Evolutionary conservation across 495 filamentous ascomycete species (phyloP).

Genomic region (Annulohypoxylon nitens): DNA sequence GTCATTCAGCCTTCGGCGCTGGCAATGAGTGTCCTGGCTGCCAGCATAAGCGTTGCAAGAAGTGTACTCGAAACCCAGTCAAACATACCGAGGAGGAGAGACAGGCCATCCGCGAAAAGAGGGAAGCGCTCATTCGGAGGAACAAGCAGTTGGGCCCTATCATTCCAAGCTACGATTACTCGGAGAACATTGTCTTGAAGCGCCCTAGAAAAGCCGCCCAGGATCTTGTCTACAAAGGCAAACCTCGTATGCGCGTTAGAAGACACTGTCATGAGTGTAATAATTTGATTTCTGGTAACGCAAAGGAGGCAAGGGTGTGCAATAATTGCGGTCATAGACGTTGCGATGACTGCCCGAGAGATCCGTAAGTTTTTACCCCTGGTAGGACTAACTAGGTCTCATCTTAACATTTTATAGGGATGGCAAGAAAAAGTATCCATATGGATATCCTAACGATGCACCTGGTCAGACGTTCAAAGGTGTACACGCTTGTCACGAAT

Average conservation of each 20-base stretch:
- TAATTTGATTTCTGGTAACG: constrained; percentile 68
- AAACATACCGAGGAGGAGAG: constrained; percentile 66
- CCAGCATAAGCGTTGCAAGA: constrained; percentile 81
- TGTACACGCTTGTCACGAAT: constrained; percentile 74
- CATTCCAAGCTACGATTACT: constrained; percentile 61
- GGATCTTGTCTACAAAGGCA: constrained; percentile 73
- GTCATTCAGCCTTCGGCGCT: constrained; percentile 76
- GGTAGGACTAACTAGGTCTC: not conserved
- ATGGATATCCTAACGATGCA: constrained; percentile 81
- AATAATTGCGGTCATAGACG: constrained; percentile 77
- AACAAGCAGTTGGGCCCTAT: constrained; percentile 62
- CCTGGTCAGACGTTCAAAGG: constrained; percentile 60
- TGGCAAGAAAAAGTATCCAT: constrained; percentile 79
- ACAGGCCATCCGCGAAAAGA: constrained; percentile 60
- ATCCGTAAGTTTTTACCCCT: constrained; percentile 72
- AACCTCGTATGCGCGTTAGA: constrained; percentile 75
- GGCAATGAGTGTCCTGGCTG: constrained; percentile 79
- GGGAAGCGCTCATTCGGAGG: constrained; percentile 62
- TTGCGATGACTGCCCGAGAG: constrained; percentile 84
- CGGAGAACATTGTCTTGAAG: constrained; percentile 63
- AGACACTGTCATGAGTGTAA: constrained; percentile 83
- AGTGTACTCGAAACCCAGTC: constrained; percentile 78
- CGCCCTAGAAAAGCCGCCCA: constrained; percentile 75
- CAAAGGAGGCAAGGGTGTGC: constrained; percentile 73
- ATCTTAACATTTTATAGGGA: constrained; percentile 59